Percentiles rank a stretch among this genome's conserved stretches.
Conservation (phyloP, 176 grass and related monocot genomes). For the Puya raimondii region DNA sequence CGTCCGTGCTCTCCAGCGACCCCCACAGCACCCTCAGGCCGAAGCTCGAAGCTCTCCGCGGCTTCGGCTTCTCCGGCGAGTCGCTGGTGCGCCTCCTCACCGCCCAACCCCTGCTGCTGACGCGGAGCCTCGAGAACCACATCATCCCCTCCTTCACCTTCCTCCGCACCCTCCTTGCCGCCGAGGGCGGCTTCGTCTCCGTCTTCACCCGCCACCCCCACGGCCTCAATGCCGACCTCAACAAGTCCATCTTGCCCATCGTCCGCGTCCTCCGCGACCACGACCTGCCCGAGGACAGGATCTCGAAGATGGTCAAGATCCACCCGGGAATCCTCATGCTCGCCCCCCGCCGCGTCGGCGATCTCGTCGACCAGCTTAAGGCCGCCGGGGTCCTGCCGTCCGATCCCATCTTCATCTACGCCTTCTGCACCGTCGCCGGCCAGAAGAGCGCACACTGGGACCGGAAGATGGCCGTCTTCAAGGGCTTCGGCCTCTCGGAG, state of each 20-base stretch:
- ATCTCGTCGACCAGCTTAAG: slow-evolving; percentile 16
- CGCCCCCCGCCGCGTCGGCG: neutral
- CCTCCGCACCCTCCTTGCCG: slow-evolving; percentile 25
- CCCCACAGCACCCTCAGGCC: slow-evolving; percentile 19
- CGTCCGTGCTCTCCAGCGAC: slow-evolving; percentile 1
- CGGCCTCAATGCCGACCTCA: slow-evolving; percentile 1
- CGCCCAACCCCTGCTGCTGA: slow-evolving; percentile 4
- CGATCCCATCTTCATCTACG: slow-evolving; percentile 1
- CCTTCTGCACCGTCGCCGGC: slow-evolving; percentile 1
- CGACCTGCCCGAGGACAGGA: neutral
- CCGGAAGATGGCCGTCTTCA: slow-evolving; percentile 27
- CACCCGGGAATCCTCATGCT: slow-evolving; percentile 19
- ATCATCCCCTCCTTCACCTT: slow-evolving; percentile 20
- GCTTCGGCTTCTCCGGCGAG: slow-evolving; percentile 20
- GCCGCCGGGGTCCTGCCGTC: slow-evolving; percentile 6
- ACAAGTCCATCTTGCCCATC: neutral
- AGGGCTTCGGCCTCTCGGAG: slow-evolving; percentile 25
- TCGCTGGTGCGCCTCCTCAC: slow-evolving; percentile 5
- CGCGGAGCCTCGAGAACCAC: slow-evolving; percentile 23
- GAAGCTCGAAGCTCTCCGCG: slow-evolving; percentile 39
- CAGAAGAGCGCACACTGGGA: slow-evolving; percentile 18
- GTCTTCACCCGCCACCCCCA: slow-evolving; percentile 12
- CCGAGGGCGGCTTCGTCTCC: slow-evolving; percentile 13
- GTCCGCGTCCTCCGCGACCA: slow-evolving; percentile 15
- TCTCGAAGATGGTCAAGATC: slow-evolving; percentile 13